Conservation (phyloP, 805 yeast genomes). For the Isabelozyma pseudorhagii region DNA sequence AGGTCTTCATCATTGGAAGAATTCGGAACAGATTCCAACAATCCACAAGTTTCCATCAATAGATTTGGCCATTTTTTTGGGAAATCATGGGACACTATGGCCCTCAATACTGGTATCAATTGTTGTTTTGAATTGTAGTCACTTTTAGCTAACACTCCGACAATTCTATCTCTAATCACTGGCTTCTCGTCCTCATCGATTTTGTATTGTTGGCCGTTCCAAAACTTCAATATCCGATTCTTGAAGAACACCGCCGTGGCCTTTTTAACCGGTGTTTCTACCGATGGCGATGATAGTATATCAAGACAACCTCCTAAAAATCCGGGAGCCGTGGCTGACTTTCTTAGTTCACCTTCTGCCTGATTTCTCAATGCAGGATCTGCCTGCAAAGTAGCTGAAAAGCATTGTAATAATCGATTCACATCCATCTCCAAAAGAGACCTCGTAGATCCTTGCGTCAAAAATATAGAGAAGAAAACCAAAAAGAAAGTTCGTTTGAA, state of each 20-base stretch:
- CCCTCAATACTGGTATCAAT: conserved; percentile 32
- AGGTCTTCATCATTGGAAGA: conserved; percentile 15
- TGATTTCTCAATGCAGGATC: conserved; percentile 57
- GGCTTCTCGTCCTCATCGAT: conserved; percentile 75
- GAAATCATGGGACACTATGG: conserved; percentile 31
- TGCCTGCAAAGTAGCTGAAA: conserved; percentile 73
- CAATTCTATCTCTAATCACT: conserved; percentile 62
- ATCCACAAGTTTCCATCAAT: conserved; percentile 27
- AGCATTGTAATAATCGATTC: conserved; percentile 64
- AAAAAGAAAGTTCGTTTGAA: no score
- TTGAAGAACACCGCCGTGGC: conserved; percentile 85
- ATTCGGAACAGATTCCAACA: conserved; percentile 23
- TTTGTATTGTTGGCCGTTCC: conserved; percentile 39
- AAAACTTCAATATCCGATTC: conserved; percentile 62
- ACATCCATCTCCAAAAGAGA: conserved; percentile 54
- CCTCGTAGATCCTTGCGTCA: not conserved
- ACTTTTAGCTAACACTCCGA: conserved; percentile 53
- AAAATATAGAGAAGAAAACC: no score
- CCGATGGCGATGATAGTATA: conserved; percentile 39
- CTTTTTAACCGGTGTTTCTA: conserved; percentile 44
- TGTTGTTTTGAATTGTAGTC: conserved; percentile 35
- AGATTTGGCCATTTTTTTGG: conserved; percentile 36
- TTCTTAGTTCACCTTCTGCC: conserved; percentile 67
- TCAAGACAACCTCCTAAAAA: conserved; percentile 82
- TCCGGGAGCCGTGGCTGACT: conserved; percentile 59